phyloP scores from a whole-genome alignment of 768 basidiomycete species.

The Collybiopsis luxurians region DNA sequence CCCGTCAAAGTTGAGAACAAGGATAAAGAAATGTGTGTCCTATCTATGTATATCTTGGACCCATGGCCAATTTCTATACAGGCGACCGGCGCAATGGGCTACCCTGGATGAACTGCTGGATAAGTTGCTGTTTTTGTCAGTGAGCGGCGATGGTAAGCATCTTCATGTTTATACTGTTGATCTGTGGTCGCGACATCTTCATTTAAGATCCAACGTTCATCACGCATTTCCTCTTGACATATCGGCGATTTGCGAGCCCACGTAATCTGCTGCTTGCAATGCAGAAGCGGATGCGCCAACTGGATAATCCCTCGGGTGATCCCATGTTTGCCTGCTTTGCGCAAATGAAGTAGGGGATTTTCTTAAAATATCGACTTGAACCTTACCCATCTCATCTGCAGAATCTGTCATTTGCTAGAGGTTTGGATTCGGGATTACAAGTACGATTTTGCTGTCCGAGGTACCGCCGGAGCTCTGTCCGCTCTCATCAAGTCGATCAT shows the following conservation, averaged over 20 bases:
- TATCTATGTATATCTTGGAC: too few relatives aligned
- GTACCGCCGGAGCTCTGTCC: conserved; percentile 66
- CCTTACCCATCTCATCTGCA: conserved; percentile 24
- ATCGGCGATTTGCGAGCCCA: conserved; percentile 79
- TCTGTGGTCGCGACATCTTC: background rate
- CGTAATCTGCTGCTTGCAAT: conserved; percentile 79
- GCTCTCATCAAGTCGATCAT: conserved; percentile 79
- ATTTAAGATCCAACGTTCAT: conserved; percentile 69
- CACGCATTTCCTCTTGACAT: conserved; percentile 79
- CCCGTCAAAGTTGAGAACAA: conserved; percentile 27
- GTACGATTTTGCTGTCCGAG: conserved; percentile 76
- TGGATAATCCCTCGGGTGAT: conserved; percentile 71
- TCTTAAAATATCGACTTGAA: conserved; percentile 1
- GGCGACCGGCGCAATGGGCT: conserved; percentile 66
- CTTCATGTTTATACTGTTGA: background rate
- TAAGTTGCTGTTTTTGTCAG: conserved; percentile 77
- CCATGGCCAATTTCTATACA: conserved; percentile 18
- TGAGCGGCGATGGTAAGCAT: conserved; percentile 75
- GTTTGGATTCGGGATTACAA: conserved; percentile 77
- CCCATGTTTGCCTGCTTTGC: conserved; percentile 86
- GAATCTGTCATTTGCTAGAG: conserved; percentile 78
- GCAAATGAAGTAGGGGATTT: conserved; percentile 68
- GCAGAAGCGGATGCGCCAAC: conserved; percentile 81
- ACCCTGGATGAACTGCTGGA: conserved; percentile 78
- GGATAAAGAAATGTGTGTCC: conserved; percentile 50